Evolutionary conservation across 129 eudicot genomes (phyloP).

Genomic region (Pseudognaphalium luteoalbum): DNA sequence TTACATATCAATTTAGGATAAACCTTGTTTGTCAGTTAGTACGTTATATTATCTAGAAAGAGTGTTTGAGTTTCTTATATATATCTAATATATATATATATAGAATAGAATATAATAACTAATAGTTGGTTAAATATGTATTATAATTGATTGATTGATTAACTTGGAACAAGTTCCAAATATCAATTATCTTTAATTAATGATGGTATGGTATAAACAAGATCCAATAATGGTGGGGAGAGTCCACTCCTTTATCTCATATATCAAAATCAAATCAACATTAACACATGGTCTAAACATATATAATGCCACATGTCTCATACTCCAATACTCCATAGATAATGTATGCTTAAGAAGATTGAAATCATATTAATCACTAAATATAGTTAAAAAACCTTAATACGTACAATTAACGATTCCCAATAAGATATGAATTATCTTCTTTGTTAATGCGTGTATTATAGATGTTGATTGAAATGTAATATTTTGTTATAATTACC

Average conservation of each 20-base stretch:
- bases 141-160: slow-evolving; percentile 2
- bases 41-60: too few relatives aligned
- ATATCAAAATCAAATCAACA: background rate
- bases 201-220: slow-evolving; percentile 33
- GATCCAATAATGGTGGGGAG: slow-evolving; percentile 29
- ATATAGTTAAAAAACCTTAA: too few relatives aligned
- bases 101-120: too few relatives aligned
- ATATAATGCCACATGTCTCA: slow-evolving; percentile 13
- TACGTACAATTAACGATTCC: background rate
- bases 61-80: too few relatives aligned
- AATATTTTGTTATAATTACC: too few relatives aligned
- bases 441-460: too few relatives aligned
- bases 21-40: too few relatives aligned
- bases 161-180: slow-evolving; percentile 5
- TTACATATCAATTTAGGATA: too few relatives aligned
- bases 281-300: background rate
- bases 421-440: too few relatives aligned
- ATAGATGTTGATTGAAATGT: too few relatives aligned
- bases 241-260: slow-evolving; percentile 16
- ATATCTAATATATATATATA: too few relatives aligned
- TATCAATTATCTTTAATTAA: slow-evolving; percentile 8
- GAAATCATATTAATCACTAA: background rate
- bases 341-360: background rate
- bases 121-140: too few relatives aligned
- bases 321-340: background rate